Base-by-base conservation (phyloP, 495 filamentous ascomycete species). In the Podospora comata region DNA sequence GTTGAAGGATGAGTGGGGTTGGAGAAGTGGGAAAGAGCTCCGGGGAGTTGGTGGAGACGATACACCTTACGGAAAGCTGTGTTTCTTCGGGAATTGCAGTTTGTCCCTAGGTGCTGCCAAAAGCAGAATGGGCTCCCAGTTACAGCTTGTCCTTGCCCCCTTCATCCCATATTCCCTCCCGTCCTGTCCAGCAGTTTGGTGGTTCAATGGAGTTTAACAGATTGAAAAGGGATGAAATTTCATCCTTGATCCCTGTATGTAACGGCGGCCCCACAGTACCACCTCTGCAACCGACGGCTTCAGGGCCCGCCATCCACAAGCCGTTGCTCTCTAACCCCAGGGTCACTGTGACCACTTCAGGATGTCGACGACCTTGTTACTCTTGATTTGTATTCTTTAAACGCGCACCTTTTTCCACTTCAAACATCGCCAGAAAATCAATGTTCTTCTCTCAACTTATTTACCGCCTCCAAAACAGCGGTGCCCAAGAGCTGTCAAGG, bases 11-110 rank as follows among this genome's bases (percentile, higher is more conserved):
- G 53, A 57, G 23, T 48, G 59, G 59, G 60, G 58, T 54, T 53
- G 39, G 59, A 53, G 66, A 34, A 59, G 56, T 60, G 57, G 57
- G 65, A 60, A 66, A 60, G 57, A 60, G 32, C 55, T 66, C 65
- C 65, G 65, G 20, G 34, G 5, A 9, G 23, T 28, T 32, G 59
- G 53, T 57, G 64, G 64, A 63, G 61, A 58, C n/a, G 55, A 20
- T 20, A 18, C 27, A 27, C 30, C 61, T 48, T 63, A 32, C 30
- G 1, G 30, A 63, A 18, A 34, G 32, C 5, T 23, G 34, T 32
- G 30, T 4, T 44, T 48, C 3, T 63, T 32, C n/a, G 20, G 59
- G 39, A 16, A 48, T 11, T 48, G 2, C 19, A 15, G 55, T 58
- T 58, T 58, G 1, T 58, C 18, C 13, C 39, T 48, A 20, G 59